A percentile compares a stretch with the other conserved stretches of the same genome.
Evolutionary conservation across 2,329 filamentous ascomycete genomes (phyloP).

Genomic region (Grosmannia serpens): DNA sequence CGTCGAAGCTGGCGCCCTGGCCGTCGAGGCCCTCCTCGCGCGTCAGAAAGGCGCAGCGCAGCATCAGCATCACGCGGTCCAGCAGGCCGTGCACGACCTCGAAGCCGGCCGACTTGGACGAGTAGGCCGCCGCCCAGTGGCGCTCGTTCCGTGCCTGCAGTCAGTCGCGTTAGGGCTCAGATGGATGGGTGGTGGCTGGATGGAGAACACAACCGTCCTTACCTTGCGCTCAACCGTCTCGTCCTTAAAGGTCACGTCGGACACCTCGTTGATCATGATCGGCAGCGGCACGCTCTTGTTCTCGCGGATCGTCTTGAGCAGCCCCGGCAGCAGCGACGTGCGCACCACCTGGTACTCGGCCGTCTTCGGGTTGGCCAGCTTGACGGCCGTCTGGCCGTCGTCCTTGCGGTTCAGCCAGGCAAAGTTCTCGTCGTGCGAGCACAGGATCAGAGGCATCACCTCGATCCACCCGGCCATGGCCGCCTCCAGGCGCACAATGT

Average conservation of each 20-base stretch:
- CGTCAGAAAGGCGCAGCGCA: conserved; percentile 70
- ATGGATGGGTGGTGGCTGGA: too few relatives aligned
- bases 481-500: conserved; percentile 79
- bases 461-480: conserved; percentile 95
- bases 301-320: conserved; percentile 87
- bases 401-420: conserved; percentile 85
- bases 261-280: conserved; percentile 85
- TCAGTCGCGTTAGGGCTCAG: not conserved
- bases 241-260: conserved; percentile 89
- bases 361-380: conserved; percentile 86
- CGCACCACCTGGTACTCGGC: conserved; percentile 88
- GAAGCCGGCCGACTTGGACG: conserved; percentile 88
- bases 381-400: conserved; percentile 70
- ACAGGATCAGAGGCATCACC: conserved; percentile 91
- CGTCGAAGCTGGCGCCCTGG: conserved; percentile 26
- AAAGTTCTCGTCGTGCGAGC: conserved; percentile 98
- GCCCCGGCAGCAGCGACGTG: conserved; percentile 72
- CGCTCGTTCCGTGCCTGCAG: conserved; percentile 67
- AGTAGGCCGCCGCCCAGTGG: conserved; percentile 93
- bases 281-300: conserved; percentile 83
- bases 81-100: conserved; percentile 91
- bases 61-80: conserved; percentile 86
- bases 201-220: too few relatives aligned
- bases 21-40: conserved; percentile 54
- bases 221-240: conserved; percentile 61